Conservation (phyloP, 768 basidiomycete species). For the Leccinum longicurvipes region DNA sequence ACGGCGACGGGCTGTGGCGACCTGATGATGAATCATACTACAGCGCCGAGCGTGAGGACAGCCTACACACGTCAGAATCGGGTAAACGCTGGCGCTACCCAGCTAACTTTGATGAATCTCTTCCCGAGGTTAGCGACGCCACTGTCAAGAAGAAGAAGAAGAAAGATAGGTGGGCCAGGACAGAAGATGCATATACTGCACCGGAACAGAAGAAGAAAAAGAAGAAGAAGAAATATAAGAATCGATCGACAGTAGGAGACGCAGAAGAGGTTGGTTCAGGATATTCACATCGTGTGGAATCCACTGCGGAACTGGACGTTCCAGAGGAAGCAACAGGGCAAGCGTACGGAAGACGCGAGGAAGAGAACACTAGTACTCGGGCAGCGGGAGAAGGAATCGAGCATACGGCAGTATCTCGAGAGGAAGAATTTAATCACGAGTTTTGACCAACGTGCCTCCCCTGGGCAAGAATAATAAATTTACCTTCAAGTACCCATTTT, state of each 20-base stretch:
- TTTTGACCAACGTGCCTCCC: constrained; percentile 39
- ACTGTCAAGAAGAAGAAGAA: constrained; percentile 63
- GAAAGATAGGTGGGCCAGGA: constrained; percentile 84
- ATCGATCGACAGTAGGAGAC: constrained; percentile 41
- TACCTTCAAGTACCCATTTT: constrained; percentile 12
- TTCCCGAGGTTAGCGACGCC: constrained; percentile 38
- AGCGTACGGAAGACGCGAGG: constrained; percentile 45
- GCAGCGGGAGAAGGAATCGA: constrained; percentile 14
- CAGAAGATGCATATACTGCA: constrained; percentile 73
- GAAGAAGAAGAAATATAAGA: constrained; percentile 61
- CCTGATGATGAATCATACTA: constrained; percentile 78
- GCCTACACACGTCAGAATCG: constrained; percentile 34
- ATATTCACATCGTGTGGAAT: constrained; percentile 33
- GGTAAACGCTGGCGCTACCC: constrained; percentile 78
- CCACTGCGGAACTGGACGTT: constrained; percentile 42
- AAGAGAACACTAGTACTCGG: not conserved
- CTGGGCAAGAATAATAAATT: not conserved
- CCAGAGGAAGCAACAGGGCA: constrained; percentile 75
- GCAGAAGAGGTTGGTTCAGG: constrained; percentile 27
- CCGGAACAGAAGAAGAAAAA: constrained; percentile 46
- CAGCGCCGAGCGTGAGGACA: constrained; percentile 37
- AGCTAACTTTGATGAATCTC: constrained; percentile 71
- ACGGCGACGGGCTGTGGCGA: constrained; percentile 61
- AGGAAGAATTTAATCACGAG: constrained; percentile 63
- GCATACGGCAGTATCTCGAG: constrained; percentile 27